phyloP scores from a whole-genome alignment of 2,329 filamentous ascomycete species.

The Dothideomycetidae sp. region DNA sequence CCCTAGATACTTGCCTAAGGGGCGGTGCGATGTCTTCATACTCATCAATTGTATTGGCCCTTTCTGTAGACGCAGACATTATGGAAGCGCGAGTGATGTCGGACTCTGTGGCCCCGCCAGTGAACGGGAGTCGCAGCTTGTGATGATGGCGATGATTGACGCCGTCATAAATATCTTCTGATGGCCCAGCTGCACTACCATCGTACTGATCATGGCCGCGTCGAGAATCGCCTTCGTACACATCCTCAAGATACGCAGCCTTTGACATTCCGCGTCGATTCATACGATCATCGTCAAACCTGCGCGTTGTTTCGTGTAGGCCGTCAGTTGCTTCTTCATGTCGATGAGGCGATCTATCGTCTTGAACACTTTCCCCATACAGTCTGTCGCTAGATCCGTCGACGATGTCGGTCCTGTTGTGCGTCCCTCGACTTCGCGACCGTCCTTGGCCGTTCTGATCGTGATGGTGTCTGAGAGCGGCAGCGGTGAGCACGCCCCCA shows the following conservation, averaged over 20 bases:
- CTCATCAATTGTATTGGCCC: constrained; percentile 49
- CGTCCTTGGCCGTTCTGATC: constrained; percentile 37
- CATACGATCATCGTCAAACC: neutral
- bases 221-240: neutral
- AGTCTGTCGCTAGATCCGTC: constrained; percentile 38
- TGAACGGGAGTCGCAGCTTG: constrained; percentile 27
- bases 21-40: constrained; percentile 38
- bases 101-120: constrained; percentile 38
- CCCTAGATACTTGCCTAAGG: constrained; percentile 49
- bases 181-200: no score
- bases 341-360: constrained; percentile 35
- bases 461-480: constrained; percentile 49
- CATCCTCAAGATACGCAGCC: neutral
- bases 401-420: constrained; percentile 36
- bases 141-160: constrained; percentile 61
- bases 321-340: constrained; percentile 30
- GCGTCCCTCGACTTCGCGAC: constrained; percentile 35
- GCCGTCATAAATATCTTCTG: constrained; percentile 73
- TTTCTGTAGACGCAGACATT: constrained; percentile 63
- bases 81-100: constrained; percentile 82
- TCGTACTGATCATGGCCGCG: neutral
- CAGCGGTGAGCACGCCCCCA: constrained; percentile 45
- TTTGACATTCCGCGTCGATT: neutral
- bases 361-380: constrained; percentile 32
- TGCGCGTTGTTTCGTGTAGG: neutral